phyloP scores from a whole-genome alignment of 495 filamentous ascomycete species.

The Pyrenula aspistea region DNA sequence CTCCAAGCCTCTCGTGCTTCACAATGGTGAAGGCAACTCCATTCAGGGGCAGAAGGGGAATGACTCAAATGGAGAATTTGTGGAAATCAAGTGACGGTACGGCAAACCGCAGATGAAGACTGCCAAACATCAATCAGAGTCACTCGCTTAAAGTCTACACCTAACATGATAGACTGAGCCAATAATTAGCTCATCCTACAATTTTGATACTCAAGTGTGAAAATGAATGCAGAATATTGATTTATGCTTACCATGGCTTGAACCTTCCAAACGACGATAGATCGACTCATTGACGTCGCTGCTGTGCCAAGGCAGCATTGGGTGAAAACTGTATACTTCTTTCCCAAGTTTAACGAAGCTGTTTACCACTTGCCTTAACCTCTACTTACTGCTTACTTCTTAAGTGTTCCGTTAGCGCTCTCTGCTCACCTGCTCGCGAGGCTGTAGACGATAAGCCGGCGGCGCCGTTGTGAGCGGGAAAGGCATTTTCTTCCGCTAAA shows the following conservation, averaged over 20 bases:
- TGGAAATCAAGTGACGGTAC: not conserved
- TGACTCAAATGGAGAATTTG: not conserved
- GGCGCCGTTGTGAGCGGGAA: too few relatives aligned
- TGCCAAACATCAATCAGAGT: not conserved
- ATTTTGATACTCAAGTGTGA: too few relatives aligned
- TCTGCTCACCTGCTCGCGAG: too few relatives aligned
- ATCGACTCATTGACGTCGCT: not conserved
- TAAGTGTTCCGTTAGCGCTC: too few relatives aligned
- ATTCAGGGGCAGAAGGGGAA: not conserved
- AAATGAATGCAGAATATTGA: not conserved
- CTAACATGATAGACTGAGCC: not conserved
- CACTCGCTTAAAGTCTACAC: not conserved
- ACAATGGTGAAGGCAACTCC: not conserved
- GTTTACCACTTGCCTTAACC: too few relatives aligned
- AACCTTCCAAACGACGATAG: not conserved
- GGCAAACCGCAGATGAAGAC: too few relatives aligned
- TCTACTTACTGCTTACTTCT: too few relatives aligned
- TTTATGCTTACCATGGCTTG: not conserved
- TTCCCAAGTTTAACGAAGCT: too few relatives aligned
- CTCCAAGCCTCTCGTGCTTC: conserved; percentile 11
- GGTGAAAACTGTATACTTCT: not conserved
- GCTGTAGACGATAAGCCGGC: too few relatives aligned
- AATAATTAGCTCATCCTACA: not conserved
- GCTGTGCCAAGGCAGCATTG: not conserved
- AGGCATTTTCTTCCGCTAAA: too few relatives aligned